Conservation (phyloP, 2,329 filamentous ascomycete species). For the Colletotrichum lini region DNA sequence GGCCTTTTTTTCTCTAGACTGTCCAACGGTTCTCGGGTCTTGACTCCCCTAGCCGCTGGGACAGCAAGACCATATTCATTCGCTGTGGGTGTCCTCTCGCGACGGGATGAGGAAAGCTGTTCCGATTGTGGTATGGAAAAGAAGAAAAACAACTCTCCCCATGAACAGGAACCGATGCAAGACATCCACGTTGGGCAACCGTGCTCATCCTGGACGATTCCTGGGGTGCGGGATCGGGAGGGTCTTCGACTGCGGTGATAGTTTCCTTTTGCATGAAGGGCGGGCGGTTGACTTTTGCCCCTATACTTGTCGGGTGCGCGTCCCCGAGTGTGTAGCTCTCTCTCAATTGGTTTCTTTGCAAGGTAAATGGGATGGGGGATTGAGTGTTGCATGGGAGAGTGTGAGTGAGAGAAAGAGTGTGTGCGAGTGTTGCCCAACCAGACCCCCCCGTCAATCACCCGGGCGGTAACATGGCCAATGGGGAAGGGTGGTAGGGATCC, state of each 20-base stretch:
- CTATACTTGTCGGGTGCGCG: slow-evolving; percentile 11
- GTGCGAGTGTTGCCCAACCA: slow-evolving; percentile 41
- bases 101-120: neutral
- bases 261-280: slow-evolving; percentile 25
- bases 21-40: neutral
- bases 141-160: neutral
- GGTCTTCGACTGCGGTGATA: slow-evolving; percentile 15
- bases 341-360: neutral
- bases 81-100: neutral
- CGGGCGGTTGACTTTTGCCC: slow-evolving; percentile 6
- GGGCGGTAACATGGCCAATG: slow-evolving; percentile 53
- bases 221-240: slow-evolving; percentile 23
- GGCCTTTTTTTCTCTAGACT: neutral
- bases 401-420: neutral
- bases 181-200: slow-evolving; percentile 16
- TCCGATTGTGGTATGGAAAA: neutral
- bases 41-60: neutral
- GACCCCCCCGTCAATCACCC: slow-evolving; percentile 47
- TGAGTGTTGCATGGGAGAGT: slow-evolving; percentile 32
- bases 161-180: slow-evolving; percentile 2
- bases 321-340: slow-evolving; percentile 29
- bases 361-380: slow-evolving; percentile 9
- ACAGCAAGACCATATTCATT: neutral
- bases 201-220: slow-evolving; percentile 21
- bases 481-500: slow-evolving; percentile 30